Evolutionary conservation across 148 eudicot genomes (phyloP).

Genomic region (Chenopodium suecicum): DNA sequence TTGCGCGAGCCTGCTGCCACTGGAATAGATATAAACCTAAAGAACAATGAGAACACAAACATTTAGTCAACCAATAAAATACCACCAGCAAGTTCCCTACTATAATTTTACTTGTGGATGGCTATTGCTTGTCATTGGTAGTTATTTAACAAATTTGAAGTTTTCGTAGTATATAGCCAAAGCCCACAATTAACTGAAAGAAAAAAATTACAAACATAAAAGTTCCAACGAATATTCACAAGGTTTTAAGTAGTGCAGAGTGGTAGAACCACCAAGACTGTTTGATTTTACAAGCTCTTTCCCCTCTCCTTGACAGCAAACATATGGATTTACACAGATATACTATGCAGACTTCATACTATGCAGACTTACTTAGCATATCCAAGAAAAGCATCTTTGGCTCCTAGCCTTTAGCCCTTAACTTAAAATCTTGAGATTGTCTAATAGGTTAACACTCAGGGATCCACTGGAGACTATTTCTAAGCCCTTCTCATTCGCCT

Average conservation of each 20-base stretch:
- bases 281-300: background rate
- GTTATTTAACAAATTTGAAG: background rate
- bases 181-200: background rate
- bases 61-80: background rate
- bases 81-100: background rate
- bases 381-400: no score
- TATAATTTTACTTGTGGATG: background rate
- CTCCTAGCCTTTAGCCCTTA: no score
- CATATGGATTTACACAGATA: no score
- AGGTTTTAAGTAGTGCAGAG: background rate
- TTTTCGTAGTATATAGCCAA: background rate
- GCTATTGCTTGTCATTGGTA: background rate
- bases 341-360: background rate
- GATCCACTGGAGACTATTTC: no score
- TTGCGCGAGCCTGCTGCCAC: constrained; percentile 96
- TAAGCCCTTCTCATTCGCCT: no score
- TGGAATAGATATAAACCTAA: constrained; percentile 93
- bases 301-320: background rate
- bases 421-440: no score
- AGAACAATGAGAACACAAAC: constrained; percentile 6
- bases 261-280: background rate
- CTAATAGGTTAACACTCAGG: no score
- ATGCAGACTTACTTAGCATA: no score
- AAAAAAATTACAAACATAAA: background rate
- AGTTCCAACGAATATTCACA: background rate